Evolutionary conservation across 2,329 filamentous ascomycete genomes (phyloP).

Genomic region (Botrytis pseudocinerea): DNA sequence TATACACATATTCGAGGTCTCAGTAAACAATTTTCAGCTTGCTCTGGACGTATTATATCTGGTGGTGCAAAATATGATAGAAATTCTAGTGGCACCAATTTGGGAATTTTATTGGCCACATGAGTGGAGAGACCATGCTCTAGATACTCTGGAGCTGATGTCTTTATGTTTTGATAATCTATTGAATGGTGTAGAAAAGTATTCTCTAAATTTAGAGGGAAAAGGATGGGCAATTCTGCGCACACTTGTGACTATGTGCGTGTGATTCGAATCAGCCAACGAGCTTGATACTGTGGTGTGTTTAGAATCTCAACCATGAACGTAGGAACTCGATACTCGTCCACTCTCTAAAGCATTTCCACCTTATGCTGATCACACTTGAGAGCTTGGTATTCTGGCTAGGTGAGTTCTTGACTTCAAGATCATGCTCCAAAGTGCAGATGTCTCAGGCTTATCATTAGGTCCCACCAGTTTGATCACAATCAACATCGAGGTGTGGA

Average conservation of each 20-base stretch:
- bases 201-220: background rate
- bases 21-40: background rate
- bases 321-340: background rate
- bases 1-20: background rate
- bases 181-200: background rate
- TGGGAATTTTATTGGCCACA: background rate
- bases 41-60: background rate
- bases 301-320: background rate
- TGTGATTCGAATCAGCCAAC: background rate
- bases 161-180: background rate
- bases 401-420: background rate
- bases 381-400: background rate
- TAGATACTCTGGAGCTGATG: background rate
- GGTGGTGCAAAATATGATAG: background rate
- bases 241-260: background rate
- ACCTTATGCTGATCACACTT: background rate
- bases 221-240: background rate
- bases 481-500: background rate
- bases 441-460: background rate
- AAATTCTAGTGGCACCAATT: background rate
- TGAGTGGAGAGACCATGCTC: background rate
- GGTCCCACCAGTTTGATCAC: background rate
- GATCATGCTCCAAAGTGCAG: background rate
- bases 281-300: background rate
- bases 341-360: background rate